Evolutionary conservation across 1,284 basidiomycete species (phyloP), one percentile per base, ranked within the genome.

Genomic region (Cutaneotrichosporon sp.): DNA sequence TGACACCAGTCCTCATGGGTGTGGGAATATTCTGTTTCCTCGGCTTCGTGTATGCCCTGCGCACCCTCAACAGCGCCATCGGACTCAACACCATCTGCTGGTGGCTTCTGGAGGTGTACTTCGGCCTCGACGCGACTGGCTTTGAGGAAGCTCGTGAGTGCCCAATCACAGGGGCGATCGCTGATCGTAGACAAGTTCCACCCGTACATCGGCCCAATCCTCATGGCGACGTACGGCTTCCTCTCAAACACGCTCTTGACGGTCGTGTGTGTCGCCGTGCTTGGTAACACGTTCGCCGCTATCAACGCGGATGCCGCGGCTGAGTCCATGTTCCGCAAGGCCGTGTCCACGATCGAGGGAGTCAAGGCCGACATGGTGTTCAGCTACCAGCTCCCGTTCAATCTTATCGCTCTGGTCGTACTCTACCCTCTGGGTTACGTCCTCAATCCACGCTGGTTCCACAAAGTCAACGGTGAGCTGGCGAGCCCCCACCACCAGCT

Each of bases 291-390:
- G 0, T 97, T 96, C 70, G 84, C 90, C 1, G 88, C 82, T 17
- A 90, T 96, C 64, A 92, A 85, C 58, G 86, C 89, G 61, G 92
- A 96, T 74, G 92, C 92, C 17, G 83, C 83, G 11, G 90, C 91
- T 5, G 92, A 96, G 87, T 88, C 87, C 4, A 90, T 94, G 88
- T 96, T 92, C 71, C 81, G 92, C 46, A 85, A 85, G 68, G 90
- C 91, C 0, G 90, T 93, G 0, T 85, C 83, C 10, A 92, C 90
- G 0, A 84, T 94, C 31, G 90, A 93, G 79, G 90, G 90, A 34
- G 55, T 64, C 54, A 69, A 67, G 60, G 74, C 62, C 45, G 92
- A 96, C 67, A 90, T 84, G 3, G 75, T 97, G 14, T 96, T 96
- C 72, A 90, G 88, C 26, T 97, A 96, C 67, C 89, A 92, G 65